Evolutionary conservation across 345 rosid genomes (phyloP).

Genomic region (Euphorbia tirucalli): DNA sequence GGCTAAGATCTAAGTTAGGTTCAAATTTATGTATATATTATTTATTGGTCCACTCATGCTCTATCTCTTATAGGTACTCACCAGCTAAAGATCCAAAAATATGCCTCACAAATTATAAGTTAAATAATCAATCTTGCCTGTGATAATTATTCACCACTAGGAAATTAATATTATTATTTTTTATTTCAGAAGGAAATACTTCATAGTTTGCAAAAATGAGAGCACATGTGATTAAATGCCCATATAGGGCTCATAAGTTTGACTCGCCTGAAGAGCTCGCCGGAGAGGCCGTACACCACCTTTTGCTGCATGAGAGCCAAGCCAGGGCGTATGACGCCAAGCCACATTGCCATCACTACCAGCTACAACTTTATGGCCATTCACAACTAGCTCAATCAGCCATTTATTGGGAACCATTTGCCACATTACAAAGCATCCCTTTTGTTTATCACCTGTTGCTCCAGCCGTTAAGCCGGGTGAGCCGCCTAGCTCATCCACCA

Average conservation of each 20-base stretch:
- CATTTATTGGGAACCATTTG: slow-evolving; percentile 92
- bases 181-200: neutral
- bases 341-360: slow-evolving; percentile 82
- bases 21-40: neutral
- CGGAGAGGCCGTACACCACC: slow-evolving; percentile 87
- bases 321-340: slow-evolving; percentile 99
- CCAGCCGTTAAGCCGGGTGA: slow-evolving; percentile 31
- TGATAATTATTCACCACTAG: neutral
- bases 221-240: neutral
- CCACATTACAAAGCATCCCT: slow-evolving; percentile 98
- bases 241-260: neutral
- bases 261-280: slow-evolving; percentile 85
- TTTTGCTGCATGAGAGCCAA: slow-evolving; percentile 77
- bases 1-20: neutral
- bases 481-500: slow-evolving; percentile 59
- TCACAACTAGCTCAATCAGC: slow-evolving; percentile 81
- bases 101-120: neutral
- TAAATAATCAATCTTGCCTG: neutral
- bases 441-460: slow-evolving; percentile 41
- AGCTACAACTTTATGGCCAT: slow-evolving; percentile 75
- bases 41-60: neutral
- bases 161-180: neutral
- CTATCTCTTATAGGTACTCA: neutral
- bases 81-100: neutral
- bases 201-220: neutral